These are phyloP conservation scores for Canariomyces notabilis DNA, from an alignment of 2,329 filamentous ascomycete species.

Conservation along the genomic window DNA sequence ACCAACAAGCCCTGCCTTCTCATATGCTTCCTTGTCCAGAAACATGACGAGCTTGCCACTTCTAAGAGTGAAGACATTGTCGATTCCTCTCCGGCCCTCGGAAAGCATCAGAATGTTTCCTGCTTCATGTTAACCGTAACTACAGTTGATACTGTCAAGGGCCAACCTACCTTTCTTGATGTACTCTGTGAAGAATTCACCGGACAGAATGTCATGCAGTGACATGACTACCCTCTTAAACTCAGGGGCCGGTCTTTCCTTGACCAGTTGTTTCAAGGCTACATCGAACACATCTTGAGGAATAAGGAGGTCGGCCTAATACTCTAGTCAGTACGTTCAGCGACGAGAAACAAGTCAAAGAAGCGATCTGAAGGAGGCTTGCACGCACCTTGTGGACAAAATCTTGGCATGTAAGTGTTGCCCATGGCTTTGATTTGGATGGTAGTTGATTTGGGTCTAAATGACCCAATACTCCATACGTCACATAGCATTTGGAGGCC, in stretches of 20 bases:
- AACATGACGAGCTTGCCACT: slow-evolving; percentile 70
- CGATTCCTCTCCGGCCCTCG: slow-evolving; percentile 63
- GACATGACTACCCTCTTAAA: slow-evolving; percentile 71
- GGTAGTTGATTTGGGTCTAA: slow-evolving; percentile 67
- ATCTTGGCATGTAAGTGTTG: slow-evolving; percentile 56
- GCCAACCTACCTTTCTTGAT: slow-evolving; percentile 64
- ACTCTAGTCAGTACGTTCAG: not conserved
- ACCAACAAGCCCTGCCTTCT: slow-evolving; percentile 74
- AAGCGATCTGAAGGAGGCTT: not conserved
- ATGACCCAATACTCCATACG: slow-evolving; percentile 62
- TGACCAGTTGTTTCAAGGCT: slow-evolving; percentile 49
- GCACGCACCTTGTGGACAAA: slow-evolving; percentile 56
- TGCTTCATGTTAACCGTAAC: slow-evolving; percentile 29
- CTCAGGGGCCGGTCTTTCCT: slow-evolving; percentile 30
- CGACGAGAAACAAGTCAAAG: not conserved
- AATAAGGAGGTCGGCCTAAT: slow-evolving; percentile 64
- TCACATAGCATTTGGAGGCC: slow-evolving; percentile 67
- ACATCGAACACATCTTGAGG: slow-evolving; percentile 57
- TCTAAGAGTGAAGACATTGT: slow-evolving; percentile 66
- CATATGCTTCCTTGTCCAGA: slow-evolving; percentile 75
- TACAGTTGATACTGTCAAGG: not conserved
- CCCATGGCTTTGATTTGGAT: slow-evolving; percentile 71
- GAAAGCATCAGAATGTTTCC: slow-evolving; percentile 82
- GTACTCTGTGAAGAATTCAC: slow-evolving; percentile 76
- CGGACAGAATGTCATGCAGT: slow-evolving; percentile 64